phyloP scores from a whole-genome alignment of 2,329 filamentous ascomycete species.

The Simplicillium sp. region DNA sequence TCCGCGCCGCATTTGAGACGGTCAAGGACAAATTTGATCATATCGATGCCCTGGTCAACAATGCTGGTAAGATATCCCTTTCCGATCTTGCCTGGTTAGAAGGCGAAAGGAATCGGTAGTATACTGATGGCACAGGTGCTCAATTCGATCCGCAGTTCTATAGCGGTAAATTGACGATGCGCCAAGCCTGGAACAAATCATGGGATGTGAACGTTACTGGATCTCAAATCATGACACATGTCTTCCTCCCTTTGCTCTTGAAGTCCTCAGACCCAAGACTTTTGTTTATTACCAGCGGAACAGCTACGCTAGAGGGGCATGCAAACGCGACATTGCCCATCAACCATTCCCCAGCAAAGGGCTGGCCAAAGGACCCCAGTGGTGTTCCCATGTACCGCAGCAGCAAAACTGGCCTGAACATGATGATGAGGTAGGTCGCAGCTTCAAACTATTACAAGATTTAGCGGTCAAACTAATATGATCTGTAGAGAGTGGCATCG shows the following conservation, averaged over 20 bases:
- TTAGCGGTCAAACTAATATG: no score
- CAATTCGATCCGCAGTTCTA: slow-evolving; percentile 26
- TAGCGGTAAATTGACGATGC: slow-evolving; percentile 15
- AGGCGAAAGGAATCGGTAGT: no score
- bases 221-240: slow-evolving; percentile 28
- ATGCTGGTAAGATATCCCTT: slow-evolving; percentile 14
- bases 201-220: slow-evolving; percentile 38
- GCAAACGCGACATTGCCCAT: slow-evolving; percentile 13
- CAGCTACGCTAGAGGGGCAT: slow-evolving; percentile 23
- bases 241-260: slow-evolving; percentile 34
- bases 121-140: slow-evolving; percentile 17
- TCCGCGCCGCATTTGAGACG: slow-evolving; percentile 15
- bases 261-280: slow-evolving; percentile 27
- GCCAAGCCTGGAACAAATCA: slow-evolving; percentile 30
- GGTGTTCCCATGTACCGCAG: slow-evolving; percentile 8
- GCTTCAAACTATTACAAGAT: not conserved
- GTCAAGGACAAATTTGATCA: slow-evolving; percentile 15
- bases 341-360: slow-evolving; percentile 18
- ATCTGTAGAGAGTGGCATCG: slow-evolving; percentile 21
- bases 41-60: slow-evolving; percentile 25
- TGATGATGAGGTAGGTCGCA: slow-evolving; percentile 7
- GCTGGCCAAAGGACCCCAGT: slow-evolving; percentile 33
- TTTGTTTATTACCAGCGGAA: slow-evolving; percentile 33
- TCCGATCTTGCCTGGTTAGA: no score
- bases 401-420: slow-evolving; percentile 10